These are phyloP conservation scores for Platismatia glauca DNA, from an alignment of 495 filamentous ascomycete species.

Conservation along the genomic window DNA sequence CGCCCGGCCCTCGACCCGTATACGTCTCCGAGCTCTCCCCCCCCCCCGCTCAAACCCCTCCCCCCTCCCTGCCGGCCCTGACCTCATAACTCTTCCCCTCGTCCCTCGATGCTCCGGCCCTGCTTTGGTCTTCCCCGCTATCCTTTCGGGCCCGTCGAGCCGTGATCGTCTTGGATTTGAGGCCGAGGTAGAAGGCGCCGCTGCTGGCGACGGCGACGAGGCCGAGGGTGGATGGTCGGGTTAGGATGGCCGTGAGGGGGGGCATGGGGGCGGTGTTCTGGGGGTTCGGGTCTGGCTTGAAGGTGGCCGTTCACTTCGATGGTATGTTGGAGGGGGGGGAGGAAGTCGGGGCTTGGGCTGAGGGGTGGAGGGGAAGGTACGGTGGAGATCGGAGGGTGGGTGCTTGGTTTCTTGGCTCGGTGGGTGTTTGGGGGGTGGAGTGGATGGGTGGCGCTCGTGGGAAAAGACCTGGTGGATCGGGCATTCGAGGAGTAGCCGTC, in stretches of 20 bases:
- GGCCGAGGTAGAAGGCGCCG: constrained; percentile 23
- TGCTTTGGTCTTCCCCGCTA: not conserved
- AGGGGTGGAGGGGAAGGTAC: no score
- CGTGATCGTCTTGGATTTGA: constrained; percentile 20
- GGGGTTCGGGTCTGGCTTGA: not conserved
- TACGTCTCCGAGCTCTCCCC: not conserved
- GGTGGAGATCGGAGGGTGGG: no score
- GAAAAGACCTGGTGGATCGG: not conserved
- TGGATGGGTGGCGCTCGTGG: not conserved
- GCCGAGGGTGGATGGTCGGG: constrained; percentile 16
- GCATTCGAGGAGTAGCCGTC: not conserved
- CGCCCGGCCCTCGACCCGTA: not conserved
- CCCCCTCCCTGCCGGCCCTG: constrained; percentile 10
- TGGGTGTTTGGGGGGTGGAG: not conserved
- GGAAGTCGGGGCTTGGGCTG: no score
- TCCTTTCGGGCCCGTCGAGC: not conserved
- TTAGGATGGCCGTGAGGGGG: not conserved
- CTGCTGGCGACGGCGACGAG: constrained; percentile 18
- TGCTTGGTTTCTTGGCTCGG: no score
- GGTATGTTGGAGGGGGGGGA: no score
- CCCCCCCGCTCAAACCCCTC: constrained; percentile 9
- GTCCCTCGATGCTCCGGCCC: not conserved
- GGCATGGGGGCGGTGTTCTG: constrained; percentile 1
- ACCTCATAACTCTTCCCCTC: constrained; percentile 3
- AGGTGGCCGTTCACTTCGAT: not conserved